Conservation (phyloP, 768 basidiomycete genomes). For the Chalciporus sphaerocephalus region DNA sequence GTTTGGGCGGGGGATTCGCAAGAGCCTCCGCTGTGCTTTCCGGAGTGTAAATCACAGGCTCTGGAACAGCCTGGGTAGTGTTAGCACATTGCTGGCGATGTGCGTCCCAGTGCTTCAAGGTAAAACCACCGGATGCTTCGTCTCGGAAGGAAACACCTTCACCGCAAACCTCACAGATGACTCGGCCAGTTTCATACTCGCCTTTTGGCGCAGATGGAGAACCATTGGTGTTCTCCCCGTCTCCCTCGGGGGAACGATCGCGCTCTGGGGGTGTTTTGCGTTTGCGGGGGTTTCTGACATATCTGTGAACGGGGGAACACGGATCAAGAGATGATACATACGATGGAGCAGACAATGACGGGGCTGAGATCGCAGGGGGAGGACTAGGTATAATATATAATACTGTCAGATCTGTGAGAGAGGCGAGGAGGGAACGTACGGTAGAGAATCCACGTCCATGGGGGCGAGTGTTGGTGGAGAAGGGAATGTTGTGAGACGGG, state of each 20-base stretch:
- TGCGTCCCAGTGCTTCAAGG: slow-evolving; percentile 64
- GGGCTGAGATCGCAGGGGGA: slow-evolving; percentile 10
- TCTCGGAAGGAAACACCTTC: slow-evolving; percentile 63
- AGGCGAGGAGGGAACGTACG: slow-evolving; percentile 14
- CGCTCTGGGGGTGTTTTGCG: slow-evolving; percentile 35
- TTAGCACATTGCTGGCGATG: slow-evolving; percentile 51
- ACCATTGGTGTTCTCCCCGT: slow-evolving; percentile 7
- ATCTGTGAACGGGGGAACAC: slow-evolving; percentile 11
- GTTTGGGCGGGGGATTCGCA: slow-evolving; percentile 52
- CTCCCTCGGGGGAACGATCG: slow-evolving; percentile 16
- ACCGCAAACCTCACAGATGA: slow-evolving; percentile 63
- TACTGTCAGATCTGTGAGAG: slow-evolving; percentile 14
- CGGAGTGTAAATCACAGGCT: slow-evolving; percentile 42
- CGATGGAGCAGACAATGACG: slow-evolving; percentile 14
- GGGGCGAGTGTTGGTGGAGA: background rate
- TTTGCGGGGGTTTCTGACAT: slow-evolving; percentile 35
- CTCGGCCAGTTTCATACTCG: slow-evolving; percentile 64
- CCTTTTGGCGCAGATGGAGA: slow-evolving; percentile 28
- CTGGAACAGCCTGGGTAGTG: slow-evolving; percentile 30
- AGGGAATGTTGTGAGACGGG: background rate
- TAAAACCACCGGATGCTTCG: slow-evolving; percentile 57
- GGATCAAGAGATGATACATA: slow-evolving; percentile 21
- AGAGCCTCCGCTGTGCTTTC: slow-evolving; percentile 39
- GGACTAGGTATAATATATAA: slow-evolving; percentile 14
- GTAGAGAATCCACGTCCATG: slow-evolving; percentile 18